Conservation (phyloP, 2,329 filamentous ascomycete species). For the Epichloe brachyelytri region DNA sequence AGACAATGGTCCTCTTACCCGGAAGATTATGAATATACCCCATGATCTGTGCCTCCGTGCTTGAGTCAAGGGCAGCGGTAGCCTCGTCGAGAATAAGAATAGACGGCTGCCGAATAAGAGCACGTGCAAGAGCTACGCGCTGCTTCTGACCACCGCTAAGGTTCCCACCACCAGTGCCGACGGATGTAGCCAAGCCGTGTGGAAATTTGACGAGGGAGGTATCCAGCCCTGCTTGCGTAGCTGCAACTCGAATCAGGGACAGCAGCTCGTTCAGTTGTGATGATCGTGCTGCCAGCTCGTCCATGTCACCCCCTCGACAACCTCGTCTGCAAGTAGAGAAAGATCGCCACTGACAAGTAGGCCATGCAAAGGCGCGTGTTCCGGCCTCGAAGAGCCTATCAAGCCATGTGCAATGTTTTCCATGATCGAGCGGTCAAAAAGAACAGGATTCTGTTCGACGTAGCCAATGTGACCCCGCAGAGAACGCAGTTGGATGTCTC, state of each 20-base stretch:
- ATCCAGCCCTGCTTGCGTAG: neutral
- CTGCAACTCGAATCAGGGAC: neutral
- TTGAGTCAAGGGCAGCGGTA: conserved; percentile 4
- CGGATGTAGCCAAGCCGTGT: conserved; percentile 12
- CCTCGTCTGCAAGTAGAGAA: neutral
- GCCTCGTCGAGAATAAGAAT: conserved; percentile 48
- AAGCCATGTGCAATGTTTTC: conserved; percentile 34
- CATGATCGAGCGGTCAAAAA: conserved; percentile 46
- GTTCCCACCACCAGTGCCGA: conserved; percentile 47
- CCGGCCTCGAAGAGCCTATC: conserved; percentile 25
- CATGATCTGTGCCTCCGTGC: conserved; percentile 4
- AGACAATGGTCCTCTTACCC: conserved; percentile 1
- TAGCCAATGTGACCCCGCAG: conserved; percentile 42
- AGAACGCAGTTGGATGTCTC: conserved; percentile 43
- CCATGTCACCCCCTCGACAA: neutral
- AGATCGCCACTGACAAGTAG: neutral
- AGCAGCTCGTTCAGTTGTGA: neutral
- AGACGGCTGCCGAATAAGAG: conserved; percentile 23
- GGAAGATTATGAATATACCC: neutral
- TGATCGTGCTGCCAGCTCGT: neutral
- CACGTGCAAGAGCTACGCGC: conserved; percentile 41
- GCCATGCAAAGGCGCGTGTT: conserved; percentile 29
- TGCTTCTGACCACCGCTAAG: conserved; percentile 53
- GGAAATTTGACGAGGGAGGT: neutral
- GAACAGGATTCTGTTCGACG: conserved; percentile 48